Evolutionary conservation across 805 yeast species (phyloP), one percentile per base, ranked within the genome.

Genomic region (Saccharomycopsis malanga): DNA sequence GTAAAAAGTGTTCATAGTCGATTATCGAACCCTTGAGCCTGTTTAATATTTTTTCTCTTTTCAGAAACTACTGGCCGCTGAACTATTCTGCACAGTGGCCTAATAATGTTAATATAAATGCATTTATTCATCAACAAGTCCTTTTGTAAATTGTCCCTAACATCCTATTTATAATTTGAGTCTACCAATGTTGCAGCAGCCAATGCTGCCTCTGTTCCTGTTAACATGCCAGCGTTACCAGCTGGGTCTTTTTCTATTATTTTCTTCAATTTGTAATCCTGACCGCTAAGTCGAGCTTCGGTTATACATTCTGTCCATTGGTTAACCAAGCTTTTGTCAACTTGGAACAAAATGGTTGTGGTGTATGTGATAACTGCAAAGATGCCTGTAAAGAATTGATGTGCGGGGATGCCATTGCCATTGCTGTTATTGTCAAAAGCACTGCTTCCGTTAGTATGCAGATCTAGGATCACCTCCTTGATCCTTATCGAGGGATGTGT

Each of bases 271-370:
- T 59, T 52, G 49, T 76, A 61, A 46, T 72, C 76, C 41, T 61
- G 67, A 50, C 71, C 72, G 46, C 69, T 69, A n/a, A 59, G 57
- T 46, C 70, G 66, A 0, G 77, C 59, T 42, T 63, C 67, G 1
- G 73, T 74, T 23, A 76, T 61, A 2, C 70, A 54, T 45, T 66
- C 71, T 0, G 80, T 74, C 82, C 83, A 77, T 17, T 61, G 59
- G 32, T 65, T 63, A 0, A 77, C 64, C 36, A 74, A 81, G 42
- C 59, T 64, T 48, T 67, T 73, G 34, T 77, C 81, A 12, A 72
- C 79, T 53, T 76, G 79, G 58, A 73, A 73, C 12, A 69, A 66
- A 42, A 73, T 65, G 0, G 79, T 63, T 2, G 69, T 61, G 4
- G 58, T 57, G 10, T 54, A 53, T 0, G 78, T 72, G 42, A 64